A percentile compares a stretch with the other conserved stretches of the same genome.
Conservation (phyloP, 2,329 filamentous ascomycete species). For the Endoconidiophora laricicola region DNA sequence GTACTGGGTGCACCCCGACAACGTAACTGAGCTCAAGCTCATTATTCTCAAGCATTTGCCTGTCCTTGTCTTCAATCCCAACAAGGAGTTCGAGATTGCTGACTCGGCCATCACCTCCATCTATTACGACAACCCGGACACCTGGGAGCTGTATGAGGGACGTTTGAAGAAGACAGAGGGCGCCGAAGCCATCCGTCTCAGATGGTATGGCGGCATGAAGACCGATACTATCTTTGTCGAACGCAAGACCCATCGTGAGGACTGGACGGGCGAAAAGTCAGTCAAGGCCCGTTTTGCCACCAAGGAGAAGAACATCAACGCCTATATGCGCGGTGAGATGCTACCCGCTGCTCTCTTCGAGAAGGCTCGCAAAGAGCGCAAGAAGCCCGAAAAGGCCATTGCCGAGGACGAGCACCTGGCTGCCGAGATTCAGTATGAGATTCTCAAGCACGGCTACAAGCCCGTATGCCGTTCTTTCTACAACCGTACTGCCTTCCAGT, state of each 20-base stretch:
- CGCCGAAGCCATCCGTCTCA: constrained; percentile 84
- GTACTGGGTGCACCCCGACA: constrained; percentile 98
- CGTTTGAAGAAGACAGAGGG: constrained; percentile 96
- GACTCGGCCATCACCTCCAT: constrained; percentile 96
- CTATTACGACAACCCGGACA: constrained; percentile 91
- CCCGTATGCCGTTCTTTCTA: constrained; percentile 95
- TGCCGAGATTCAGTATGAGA: constrained; percentile 82
- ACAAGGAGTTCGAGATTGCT: constrained; percentile 82
- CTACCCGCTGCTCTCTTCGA: constrained; percentile 84
- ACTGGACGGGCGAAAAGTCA: constrained; percentile 98
- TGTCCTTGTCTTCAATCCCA: constrained; percentile 91
- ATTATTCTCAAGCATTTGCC: constrained; percentile 95
- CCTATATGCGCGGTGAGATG: constrained; percentile 69
- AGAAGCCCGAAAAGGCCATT: constrained; percentile 84
- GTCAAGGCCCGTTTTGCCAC: constrained; percentile 91
- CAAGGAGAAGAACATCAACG: constrained; percentile 96
- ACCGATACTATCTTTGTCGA: constrained; percentile 92
- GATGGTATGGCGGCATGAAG: constrained; percentile 97
- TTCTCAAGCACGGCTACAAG: constrained; percentile 69
- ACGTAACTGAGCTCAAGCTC: constrained; percentile 94
- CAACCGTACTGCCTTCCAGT: constrained; percentile 92
- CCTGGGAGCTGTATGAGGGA: constrained; percentile 85
- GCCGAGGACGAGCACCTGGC: constrained; percentile 80
- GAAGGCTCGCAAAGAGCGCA: constrained; percentile 87
- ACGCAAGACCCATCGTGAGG: constrained; percentile 93